A percentile compares a stretch with the other conserved stretches of the same genome.
These are phyloP conservation scores for Suillus brevipes DNA, from an alignment of 768 basidiomycete genomes.

Conservation along the genomic window DNA sequence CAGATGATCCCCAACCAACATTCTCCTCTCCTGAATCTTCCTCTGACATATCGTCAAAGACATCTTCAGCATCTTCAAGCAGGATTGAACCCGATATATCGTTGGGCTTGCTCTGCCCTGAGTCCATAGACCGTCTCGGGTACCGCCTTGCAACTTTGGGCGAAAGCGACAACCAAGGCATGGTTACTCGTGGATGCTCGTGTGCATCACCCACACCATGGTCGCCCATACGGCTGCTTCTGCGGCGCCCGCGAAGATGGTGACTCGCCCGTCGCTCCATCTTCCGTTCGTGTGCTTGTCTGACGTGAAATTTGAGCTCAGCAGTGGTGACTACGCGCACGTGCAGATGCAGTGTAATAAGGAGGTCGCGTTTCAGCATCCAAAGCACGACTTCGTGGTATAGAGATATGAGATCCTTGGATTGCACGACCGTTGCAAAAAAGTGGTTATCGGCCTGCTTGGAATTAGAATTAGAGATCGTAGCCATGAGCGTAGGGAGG, in stretches of 20 bases:
- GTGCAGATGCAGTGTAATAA: slow-evolving; percentile 82
- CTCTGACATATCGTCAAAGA: slow-evolving; percentile 32
- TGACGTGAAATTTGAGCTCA: slow-evolving; percentile 73
- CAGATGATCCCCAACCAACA: slow-evolving; percentile 49
- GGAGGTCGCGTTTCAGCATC: slow-evolving; percentile 86
- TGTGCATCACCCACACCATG: slow-evolving; percentile 14
- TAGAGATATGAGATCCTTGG: slow-evolving; percentile 62
- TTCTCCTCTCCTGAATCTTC: slow-evolving; percentile 47
- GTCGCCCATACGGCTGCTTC: slow-evolving; percentile 19
- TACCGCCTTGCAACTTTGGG: slow-evolving; percentile 52
- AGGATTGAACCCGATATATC: slow-evolving; percentile 34
- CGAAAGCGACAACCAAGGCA: slow-evolving; percentile 55
- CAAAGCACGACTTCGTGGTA: slow-evolving; percentile 87
- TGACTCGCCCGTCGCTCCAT: slow-evolving; percentile 28
- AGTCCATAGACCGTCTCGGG: slow-evolving; percentile 49
- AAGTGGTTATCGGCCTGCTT: slow-evolving; percentile 72
- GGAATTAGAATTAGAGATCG: slow-evolving; percentile 67
- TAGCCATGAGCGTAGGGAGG: slow-evolving; percentile 71
- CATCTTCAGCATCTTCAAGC: slow-evolving; percentile 35
- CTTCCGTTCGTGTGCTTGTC: slow-evolving; percentile 40
- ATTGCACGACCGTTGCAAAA: slow-evolving; percentile 73
- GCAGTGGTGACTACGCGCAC: slow-evolving; percentile 80
- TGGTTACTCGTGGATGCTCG: slow-evolving; percentile 15
- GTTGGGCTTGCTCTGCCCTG: slow-evolving; percentile 40
- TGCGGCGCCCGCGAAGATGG: slow-evolving; percentile 23